Evolutionary conservation across 2,329 filamentous ascomycete genomes (phyloP), one percentile per base, ranked within the genome.

Genomic region (Didymellaceae sp.): DNA sequence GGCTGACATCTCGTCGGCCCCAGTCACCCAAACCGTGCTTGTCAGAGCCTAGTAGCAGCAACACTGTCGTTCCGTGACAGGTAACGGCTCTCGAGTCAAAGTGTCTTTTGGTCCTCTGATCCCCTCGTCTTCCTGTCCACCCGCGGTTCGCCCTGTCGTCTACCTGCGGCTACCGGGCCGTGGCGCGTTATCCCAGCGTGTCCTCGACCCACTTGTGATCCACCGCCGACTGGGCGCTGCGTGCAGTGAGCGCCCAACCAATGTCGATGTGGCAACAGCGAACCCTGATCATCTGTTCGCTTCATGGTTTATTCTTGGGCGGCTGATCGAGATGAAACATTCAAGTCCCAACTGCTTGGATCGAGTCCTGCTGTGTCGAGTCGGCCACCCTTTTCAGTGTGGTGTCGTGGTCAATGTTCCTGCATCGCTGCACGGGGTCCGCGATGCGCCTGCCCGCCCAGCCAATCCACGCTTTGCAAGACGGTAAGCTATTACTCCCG

Each of bases 361-460:
- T 56, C 45, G 51, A 59, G 55, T 58, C 63, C 63, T 71, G 69
- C 65, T 57, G 69, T 73, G 68, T 71, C 66, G 67, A 72, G 62
- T 65, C 59, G 58, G 54, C 55, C 63, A 57, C 62, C 61, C 57
- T 55, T 61, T 67, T 49, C 62, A 70, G 66, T 59, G 65, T 59
- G 61, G 67, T 66, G 65, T 66, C 64, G 66, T 70, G 68, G 67
- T 61, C 70, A 68, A 72, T 73, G 71, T 74, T 74, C 71, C 71
- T 74, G 71, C 71, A 66, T 74, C 63, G 67, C 66, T 69, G 68
- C 70, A 72, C 67, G 63, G 49, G 67, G 65, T 66, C 60, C 58
- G 69, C 66, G 61, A 65, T 68, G 67, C 57, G 59, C 64, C 53
- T 59, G 49, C 24, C 57, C 55, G 54, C 31, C 58, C 44, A 63